Conservation (phyloP, 345 rosid genomes). For the Pugionium cornutum region DNA sequence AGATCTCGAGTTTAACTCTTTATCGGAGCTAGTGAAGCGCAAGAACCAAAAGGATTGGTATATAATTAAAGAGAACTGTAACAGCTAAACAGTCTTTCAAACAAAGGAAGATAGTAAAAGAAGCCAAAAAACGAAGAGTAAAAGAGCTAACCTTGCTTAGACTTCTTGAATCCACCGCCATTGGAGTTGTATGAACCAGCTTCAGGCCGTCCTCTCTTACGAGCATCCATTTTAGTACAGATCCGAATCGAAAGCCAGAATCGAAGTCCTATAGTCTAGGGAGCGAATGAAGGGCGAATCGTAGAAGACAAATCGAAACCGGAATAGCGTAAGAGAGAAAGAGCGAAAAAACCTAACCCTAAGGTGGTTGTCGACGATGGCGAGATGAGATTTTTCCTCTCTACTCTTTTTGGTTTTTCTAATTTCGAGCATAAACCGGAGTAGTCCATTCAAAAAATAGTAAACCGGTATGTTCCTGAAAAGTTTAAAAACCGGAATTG, state of each 20-base stretch:
- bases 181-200: conserved; percentile 46
- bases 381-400: conserved; percentile 17
- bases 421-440: conserved; percentile 28
- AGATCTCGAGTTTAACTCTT: conserved; percentile 27
- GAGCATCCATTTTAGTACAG: conserved; percentile 51
- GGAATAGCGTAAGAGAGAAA: conserved; percentile 20
- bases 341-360: conserved; percentile 35
- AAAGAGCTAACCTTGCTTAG: conserved; percentile 50
- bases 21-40: neutral
- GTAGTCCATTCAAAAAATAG: neutral
- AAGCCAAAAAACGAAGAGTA: conserved; percentile 10
- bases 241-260: conserved; percentile 7
- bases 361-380: conserved; percentile 36
- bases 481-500: conserved; percentile 21
- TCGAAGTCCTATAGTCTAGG: neutral
- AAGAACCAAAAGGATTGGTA: neutral
- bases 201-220: conserved; percentile 65
- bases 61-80: neutral
- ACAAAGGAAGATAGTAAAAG: conserved; percentile 5
- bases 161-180: conserved; percentile 72
- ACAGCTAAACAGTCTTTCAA: conserved; percentile 4
- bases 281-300: neutral
- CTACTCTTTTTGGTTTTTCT: conserved; percentile 2
- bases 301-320: neutral
- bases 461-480: neutral